Evolutionary conservation across 1,284 basidiomycete genomes (phyloP).

Genomic region (Hymenochaete sp.): DNA sequence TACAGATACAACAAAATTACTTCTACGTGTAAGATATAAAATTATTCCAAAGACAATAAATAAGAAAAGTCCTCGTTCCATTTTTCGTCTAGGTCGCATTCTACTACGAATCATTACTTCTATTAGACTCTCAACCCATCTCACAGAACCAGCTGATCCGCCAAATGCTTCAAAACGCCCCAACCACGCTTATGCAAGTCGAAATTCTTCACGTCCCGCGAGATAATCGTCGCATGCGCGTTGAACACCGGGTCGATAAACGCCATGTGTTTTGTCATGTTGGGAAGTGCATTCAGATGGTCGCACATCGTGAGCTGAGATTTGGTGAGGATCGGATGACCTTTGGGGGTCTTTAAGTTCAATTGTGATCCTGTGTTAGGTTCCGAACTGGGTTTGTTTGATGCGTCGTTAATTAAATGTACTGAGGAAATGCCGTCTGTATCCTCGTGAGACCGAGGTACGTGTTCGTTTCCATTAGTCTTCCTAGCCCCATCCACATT

Average conservation of each 20-base stretch:
- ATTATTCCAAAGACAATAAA: no score
- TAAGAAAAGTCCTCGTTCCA: no score
- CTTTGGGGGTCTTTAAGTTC: conserved; percentile 14
- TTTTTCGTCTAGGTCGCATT: neutral
- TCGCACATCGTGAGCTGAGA: conserved; percentile 43
- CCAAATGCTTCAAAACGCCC: conserved; percentile 63
- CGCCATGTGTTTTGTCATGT: conserved; percentile 55
- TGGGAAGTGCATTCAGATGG: conserved; percentile 56
- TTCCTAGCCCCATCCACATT: conserved; percentile 1
- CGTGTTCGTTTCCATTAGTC: neutral
- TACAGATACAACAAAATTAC: no score
- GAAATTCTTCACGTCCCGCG: conserved; percentile 53
- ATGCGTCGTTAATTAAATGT: no score
- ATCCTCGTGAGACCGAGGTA: conserved; percentile 19
- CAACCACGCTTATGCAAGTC: conserved; percentile 48
- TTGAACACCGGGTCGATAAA: conserved; percentile 53
- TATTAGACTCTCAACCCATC: neutral
- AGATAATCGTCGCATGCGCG: conserved; percentile 61
- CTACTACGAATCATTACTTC: neutral
- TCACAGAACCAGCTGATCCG: conserved; percentile 47
- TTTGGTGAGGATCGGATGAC: conserved; percentile 43
- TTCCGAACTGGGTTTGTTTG: neutral
- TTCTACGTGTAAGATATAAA: no score
- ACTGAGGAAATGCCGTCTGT: neutral
- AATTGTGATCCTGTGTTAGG: conserved; percentile 9